Conservation (phyloP, 2,329 filamentous ascomycete genomes). For the Akanthomyces dipterigenus region DNA sequence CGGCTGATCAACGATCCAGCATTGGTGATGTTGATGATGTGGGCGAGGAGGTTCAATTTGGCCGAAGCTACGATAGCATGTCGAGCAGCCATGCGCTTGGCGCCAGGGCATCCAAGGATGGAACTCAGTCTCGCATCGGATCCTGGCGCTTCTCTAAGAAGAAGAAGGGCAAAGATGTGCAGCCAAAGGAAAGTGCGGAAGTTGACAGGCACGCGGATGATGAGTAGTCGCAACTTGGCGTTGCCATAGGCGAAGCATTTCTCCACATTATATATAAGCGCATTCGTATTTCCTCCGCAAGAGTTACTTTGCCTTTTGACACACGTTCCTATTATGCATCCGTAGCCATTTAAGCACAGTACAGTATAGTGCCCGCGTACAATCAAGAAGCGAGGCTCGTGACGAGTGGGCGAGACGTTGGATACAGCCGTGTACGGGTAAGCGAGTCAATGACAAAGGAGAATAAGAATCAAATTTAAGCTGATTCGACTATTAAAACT, state of each 20-base stretch:
- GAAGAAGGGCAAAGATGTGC: constrained; percentile 49
- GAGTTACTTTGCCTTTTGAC: no score
- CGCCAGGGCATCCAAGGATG: constrained; percentile 39
- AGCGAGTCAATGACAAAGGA: no score
- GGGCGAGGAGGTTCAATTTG: constrained; percentile 39
- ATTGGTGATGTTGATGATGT: constrained; percentile 50
- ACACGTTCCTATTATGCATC: no score
- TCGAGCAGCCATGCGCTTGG: constrained; percentile 51
- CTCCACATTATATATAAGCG: not conserved
- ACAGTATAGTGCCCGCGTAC: no score
- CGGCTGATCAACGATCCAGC: constrained; percentile 48
- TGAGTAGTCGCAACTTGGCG: constrained; percentile 14
- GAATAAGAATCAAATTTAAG: no score
- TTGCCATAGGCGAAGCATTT: not conserved
- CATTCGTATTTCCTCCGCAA: not conserved
- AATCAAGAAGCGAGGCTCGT: no score
- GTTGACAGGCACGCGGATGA: constrained; percentile 34
- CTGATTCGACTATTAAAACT: no score
- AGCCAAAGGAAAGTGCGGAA: constrained; percentile 43
- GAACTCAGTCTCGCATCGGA: constrained; percentile 42
- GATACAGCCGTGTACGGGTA: no score
- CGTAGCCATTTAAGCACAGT: no score
- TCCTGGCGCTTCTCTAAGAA: constrained; percentile 53
- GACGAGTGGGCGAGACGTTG: no score
- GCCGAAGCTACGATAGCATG: constrained; percentile 50